Base-by-base conservation (phyloP, 345 rosid genomes). In the Syzygium aqueum region DNA sequence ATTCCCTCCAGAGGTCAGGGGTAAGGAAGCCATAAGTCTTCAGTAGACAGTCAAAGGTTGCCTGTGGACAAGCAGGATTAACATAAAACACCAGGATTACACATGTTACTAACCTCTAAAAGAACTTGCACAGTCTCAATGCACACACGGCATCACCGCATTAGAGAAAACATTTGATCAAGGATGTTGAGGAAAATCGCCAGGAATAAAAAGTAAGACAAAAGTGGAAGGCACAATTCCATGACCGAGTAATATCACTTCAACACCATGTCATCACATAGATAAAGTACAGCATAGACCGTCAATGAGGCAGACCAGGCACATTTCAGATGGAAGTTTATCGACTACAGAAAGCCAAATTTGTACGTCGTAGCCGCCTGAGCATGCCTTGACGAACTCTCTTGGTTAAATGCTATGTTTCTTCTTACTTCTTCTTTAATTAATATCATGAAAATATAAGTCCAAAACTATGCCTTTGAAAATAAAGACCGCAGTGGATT, bases 1-100 rank as follows among this genome's bases (percentile, higher is more conserved):
- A 94, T 51, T 94, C 96, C 89, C 84, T 95, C 97, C 96, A 95
- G 88, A 95, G 93, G 82, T 95, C 96, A 6, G 96, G 97, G 27
- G 97, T 94, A 84, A 95, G 90, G 97, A 94, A 95, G 21, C 97
- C 96, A 49, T 94, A 94, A 3, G 98, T 95, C 90, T 95, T 93
- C 86, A 93, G 84, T 25, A 95, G 94, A 43, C 95, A 94, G 19
- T 95, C 96, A 1, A 95, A 95, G 1, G 97, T 93, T 8, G 97
- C 96, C 91, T 90, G 91, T 7, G 17, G 51, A 80, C 15, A 28
- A 33, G 43, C 13, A 23, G 27, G 84, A 65, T 33, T 23, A 27
- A 0, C n/a, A 77, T 52, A 86, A 37, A 86, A 40, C 50, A 28
- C 53, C 46, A 22, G 5, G 17, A 50, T 61, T 19, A 6, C 43